Conservation (phyloP, 371 early-diverging fungal genomes). For the Circinella minor region DNA sequence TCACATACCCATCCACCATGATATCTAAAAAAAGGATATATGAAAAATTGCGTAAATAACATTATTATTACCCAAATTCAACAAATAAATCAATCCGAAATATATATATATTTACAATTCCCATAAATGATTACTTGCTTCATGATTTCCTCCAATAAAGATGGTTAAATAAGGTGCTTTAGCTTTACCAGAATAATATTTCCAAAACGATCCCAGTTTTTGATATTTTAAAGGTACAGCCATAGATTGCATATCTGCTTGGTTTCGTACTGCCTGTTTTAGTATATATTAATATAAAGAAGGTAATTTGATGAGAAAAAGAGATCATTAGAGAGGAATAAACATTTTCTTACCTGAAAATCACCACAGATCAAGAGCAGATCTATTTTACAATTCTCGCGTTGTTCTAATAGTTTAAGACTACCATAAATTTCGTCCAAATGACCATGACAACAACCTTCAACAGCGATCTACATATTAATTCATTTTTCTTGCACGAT, state of each 20-base stretch:
- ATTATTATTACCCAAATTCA: too few species aligned
- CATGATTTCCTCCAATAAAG: conserved; percentile 98
- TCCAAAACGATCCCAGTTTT: conserved; percentile 82
- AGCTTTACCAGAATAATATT: conserved; percentile 89
- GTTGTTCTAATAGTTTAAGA: conserved; percentile 60
- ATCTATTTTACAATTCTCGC: conserved; percentile 71
- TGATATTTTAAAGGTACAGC: conserved; percentile 86
- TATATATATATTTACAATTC: conserved; percentile 71
- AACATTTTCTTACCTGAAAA: conserved; percentile 77
- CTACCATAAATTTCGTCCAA: conserved; percentile 86
- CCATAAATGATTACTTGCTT: conserved; percentile 90
- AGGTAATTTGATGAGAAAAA: background rate
- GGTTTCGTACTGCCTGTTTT: conserved; percentile 81
- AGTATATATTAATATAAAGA: background rate
- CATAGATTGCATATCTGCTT: conserved; percentile 78
- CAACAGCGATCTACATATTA: conserved; percentile 73
- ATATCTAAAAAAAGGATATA: conserved; percentile 46
- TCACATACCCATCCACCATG: conserved; percentile 97
- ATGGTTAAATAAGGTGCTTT: conserved; percentile 87
- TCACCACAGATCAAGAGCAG: conserved; percentile 96
- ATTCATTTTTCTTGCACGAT: background rate
- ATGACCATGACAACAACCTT: conserved; percentile 96
- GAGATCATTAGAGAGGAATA: background rate
- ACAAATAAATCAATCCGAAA: too few species aligned
- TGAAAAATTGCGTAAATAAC: too few species aligned